Percentiles rank a stretch among this genome's conserved stretches.
Conservation (phyloP, 2,329 filamentous ascomycete species). For the Calcarisporium arbuscula region DNA sequence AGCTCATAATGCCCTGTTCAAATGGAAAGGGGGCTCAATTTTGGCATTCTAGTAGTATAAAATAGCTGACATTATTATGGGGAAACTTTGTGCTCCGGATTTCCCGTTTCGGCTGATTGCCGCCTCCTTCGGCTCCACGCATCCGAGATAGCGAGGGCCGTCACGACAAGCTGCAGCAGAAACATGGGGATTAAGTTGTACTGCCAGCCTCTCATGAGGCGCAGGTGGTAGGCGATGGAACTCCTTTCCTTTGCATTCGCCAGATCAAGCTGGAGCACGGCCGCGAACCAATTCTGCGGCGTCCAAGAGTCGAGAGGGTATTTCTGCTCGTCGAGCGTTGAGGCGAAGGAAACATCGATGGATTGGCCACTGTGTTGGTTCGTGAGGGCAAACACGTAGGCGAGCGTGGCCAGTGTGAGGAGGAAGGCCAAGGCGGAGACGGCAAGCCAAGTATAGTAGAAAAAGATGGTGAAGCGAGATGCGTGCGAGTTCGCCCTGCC, state of each 20-base stretch:
- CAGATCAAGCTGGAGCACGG: slow-evolving; percentile 17
- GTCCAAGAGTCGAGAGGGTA: slow-evolving; percentile 18
- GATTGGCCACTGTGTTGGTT: slow-evolving; percentile 16
- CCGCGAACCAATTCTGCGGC: slow-evolving; percentile 21
- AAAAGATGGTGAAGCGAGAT: slow-evolving; percentile 7
- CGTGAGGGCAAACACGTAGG: slow-evolving; percentile 21
- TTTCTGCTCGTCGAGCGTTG: slow-evolving; percentile 10
- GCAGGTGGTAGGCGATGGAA: slow-evolving; percentile 16
- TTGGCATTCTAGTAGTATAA: no score
- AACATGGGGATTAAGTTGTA: slow-evolving; percentile 23
- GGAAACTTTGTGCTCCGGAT: no score
- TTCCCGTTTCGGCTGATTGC: no score
- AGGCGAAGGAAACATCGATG: slow-evolving; percentile 12
- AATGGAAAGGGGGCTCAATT: no score
- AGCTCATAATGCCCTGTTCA: no score
- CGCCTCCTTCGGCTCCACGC: slow-evolving; percentile 10
- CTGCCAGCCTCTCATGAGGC: slow-evolving; percentile 20
- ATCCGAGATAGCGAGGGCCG: slow-evolving; percentile 16
- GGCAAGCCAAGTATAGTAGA: slow-evolving; percentile 18
- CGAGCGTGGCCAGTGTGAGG: slow-evolving; percentile 16
- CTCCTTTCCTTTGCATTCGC: slow-evolving; percentile 8
- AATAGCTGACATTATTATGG: no score
- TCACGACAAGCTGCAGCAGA: slow-evolving; percentile 18
- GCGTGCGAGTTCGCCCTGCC: slow-evolving; percentile 8
- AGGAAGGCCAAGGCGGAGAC: slow-evolving; percentile 16